Conservation (phyloP, 208 protist species). For the Leishmania guyanensis region DNA sequence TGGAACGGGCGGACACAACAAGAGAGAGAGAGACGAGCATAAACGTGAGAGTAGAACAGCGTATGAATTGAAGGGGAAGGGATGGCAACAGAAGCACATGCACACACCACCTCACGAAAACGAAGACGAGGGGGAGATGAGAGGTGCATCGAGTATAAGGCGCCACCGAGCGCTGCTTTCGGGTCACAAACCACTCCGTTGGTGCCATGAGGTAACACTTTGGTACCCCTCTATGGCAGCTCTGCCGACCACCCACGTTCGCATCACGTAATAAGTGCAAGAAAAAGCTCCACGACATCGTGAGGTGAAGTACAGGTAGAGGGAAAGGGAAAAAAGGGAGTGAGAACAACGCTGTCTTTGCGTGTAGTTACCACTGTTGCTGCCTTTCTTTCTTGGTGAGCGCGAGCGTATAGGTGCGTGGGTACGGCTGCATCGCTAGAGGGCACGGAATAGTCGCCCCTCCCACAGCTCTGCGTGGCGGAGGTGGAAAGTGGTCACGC, state of each 20-base stretch:
- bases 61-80: not conserved
- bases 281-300: not conserved
- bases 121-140: not conserved
- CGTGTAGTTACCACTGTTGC: not conserved
- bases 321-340: slow-evolving; percentile 7
- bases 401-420: not conserved
- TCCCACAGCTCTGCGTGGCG: not conserved
- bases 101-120: not conserved
- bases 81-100: not conserved
- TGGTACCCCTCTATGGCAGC: not conserved
- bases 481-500: not conserved
- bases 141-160: not conserved
- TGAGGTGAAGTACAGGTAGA: not conserved
- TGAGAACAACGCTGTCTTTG: not conserved
- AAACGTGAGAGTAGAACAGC: not conserved
- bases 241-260: not conserved
- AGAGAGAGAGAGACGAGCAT: not conserved
- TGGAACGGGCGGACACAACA: not conserved
- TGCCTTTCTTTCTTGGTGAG: not conserved
- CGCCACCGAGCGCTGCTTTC: not conserved
- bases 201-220: not conserved
- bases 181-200: not conserved
- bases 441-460: not conserved
- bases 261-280: not conserved
- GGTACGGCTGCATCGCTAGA: not conserved